Conservation (phyloP, 2,329 filamentous ascomycete species). For the Colletotrichum cereale region DNA sequence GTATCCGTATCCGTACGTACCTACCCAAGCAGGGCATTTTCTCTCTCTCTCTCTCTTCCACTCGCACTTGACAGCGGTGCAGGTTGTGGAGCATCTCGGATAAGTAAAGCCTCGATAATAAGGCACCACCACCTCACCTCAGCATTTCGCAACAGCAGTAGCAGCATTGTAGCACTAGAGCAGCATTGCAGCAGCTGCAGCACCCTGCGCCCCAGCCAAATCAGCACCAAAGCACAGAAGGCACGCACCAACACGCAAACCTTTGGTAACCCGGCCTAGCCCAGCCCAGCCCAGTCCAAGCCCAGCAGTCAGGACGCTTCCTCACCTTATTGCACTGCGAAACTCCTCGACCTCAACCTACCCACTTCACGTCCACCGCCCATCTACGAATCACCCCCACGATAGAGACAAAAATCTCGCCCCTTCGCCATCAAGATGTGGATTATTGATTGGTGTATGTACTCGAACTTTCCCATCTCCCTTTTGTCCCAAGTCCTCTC, state of each 20-base stretch:
- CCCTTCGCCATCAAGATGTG: slow-evolving; percentile 73
- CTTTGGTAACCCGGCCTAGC: slow-evolving; percentile 20
- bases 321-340: slow-evolving; percentile 14
- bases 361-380: slow-evolving; percentile 35
- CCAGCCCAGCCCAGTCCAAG: slow-evolving; percentile 11
- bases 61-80: slow-evolving; percentile 1
- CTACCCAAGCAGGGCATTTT: neutral
- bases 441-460: slow-evolving; percentile 96
- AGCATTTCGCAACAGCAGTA: slow-evolving; percentile 8
- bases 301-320: slow-evolving; percentile 9
- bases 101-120: slow-evolving; percentile 14
- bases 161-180: no score
- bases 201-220: slow-evolving; percentile 28
- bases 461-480: slow-evolving; percentile 4
- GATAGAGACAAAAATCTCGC: slow-evolving; percentile 38
- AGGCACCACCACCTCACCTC: slow-evolving; percentile 20
- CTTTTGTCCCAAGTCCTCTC: neutral
- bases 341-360: slow-evolving; percentile 30
- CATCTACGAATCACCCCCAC: slow-evolving; percentile 33
- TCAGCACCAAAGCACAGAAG: slow-evolving; percentile 18
- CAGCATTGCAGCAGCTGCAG: slow-evolving; percentile 2
- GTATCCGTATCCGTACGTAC: neutral
- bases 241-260: slow-evolving; percentile 14
- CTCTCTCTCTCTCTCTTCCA: neutral
- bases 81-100: slow-evolving; percentile 24